phyloP scores from a whole-genome alignment of 2,329 filamentous ascomycete species.

The Fusarium haematococcum region DNA sequence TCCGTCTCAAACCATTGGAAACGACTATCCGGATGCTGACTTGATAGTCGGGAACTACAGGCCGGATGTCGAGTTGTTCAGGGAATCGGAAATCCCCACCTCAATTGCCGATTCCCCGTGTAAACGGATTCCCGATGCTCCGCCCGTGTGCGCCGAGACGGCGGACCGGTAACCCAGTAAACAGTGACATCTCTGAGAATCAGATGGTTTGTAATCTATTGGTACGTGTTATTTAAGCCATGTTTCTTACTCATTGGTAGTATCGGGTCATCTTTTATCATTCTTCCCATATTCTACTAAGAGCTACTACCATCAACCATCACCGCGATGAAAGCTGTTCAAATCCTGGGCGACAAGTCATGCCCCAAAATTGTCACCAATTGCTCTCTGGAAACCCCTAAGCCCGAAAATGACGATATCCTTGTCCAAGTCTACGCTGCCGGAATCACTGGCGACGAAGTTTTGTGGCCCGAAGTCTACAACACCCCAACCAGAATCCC shows the following conservation, averaged over 20 bases:
- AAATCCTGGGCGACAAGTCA: constrained; percentile 43
- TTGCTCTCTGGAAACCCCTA: constrained; percentile 29
- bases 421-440: constrained; percentile 49
- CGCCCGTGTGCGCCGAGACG: neutral
- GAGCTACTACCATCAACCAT: neutral
- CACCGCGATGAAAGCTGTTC: constrained; percentile 49
- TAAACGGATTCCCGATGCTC: neutral
- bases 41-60: neutral
- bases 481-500: constrained; percentile 45
- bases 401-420: constrained; percentile 31
- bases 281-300: neutral
- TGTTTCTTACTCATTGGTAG: no score
- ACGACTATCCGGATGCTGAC: neutral
- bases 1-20: neutral
- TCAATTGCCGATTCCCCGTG: neutral
- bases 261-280: neutral
- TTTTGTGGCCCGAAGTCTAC: constrained; percentile 51
- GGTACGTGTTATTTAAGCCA: neutral
- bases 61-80: neutral
- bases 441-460: constrained; percentile 50
- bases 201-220: neutral
- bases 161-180: neutral
- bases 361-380: constrained; percentile 33
- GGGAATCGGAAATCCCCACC: neutral
- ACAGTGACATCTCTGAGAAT: neutral